These are phyloP conservation scores for Metschnikowia borealis DNA, from an alignment of 805 yeast species.

Conservation along the genomic window DNA sequence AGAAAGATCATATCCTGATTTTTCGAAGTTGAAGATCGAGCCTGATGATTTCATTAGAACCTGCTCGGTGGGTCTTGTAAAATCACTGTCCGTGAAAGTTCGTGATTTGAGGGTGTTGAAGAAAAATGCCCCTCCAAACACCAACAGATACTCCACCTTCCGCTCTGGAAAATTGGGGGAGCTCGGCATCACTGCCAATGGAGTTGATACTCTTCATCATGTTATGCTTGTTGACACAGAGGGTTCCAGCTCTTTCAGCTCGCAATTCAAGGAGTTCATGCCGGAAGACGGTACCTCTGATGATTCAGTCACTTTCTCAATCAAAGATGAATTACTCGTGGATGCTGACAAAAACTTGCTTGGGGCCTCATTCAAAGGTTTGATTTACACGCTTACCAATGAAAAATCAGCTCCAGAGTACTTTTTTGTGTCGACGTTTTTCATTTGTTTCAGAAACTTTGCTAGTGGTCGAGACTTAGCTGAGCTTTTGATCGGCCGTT, in stretches of 20 bases:
- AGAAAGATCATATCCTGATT: constrained; percentile 66
- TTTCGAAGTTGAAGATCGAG: constrained; percentile 50
- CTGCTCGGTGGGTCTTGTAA: constrained; percentile 60
- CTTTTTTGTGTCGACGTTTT: constrained; percentile 67
- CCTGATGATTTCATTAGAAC: constrained; percentile 57
- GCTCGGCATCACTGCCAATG: constrained; percentile 45
- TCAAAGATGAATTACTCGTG: constrained; percentile 47
- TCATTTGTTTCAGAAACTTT: constrained; percentile 72
- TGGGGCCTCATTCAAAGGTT: constrained; percentile 70
- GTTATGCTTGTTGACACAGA: constrained; percentile 27
- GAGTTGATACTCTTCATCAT: constrained; percentile 42
- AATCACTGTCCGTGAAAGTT: constrained; percentile 27
- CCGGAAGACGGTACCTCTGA: background rate
- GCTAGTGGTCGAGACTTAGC: constrained; percentile 63
- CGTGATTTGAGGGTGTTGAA: constrained; percentile 23
- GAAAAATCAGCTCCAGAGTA: constrained; percentile 62
- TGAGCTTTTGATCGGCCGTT: constrained; percentile 42
- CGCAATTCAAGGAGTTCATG: constrained; percentile 34
- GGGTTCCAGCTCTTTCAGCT: constrained; percentile 28
- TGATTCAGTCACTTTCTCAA: constrained; percentile 9
- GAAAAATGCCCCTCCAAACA: constrained; percentile 14
- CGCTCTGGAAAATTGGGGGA: constrained; percentile 50
- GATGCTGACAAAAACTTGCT: constrained; percentile 50
- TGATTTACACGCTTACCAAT: constrained; percentile 63
- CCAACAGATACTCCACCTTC: constrained; percentile 47